Evolutionary conservation across 75 land plant species (phyloP), one percentile per base, ranked within the genome.

Genomic region (Picea glauca): DNA sequence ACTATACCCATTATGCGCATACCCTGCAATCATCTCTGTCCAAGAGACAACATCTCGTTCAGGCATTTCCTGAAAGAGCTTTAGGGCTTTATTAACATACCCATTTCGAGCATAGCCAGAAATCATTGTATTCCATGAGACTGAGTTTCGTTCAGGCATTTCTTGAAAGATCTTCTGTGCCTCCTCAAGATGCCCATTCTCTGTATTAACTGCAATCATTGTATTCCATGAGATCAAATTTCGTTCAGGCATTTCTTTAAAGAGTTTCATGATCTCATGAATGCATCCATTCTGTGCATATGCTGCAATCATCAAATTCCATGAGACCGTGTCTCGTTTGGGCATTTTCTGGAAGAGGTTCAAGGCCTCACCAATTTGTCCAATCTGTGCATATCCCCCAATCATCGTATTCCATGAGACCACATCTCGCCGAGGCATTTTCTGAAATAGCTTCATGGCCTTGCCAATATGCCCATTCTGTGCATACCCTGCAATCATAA

Each of bases 401-500:
- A 74, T 54, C 76, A 74, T 13, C 9, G 58, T 13, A 74, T 54
- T 74, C 94, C 94, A 93, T 0, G 94, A 88, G 40, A 90, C 81
- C 21, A 88, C 78, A 80, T 92, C 92, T 66, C 62, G 82, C 15
- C 5, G 72, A n/a, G 86, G 88, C 23, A 90, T 76, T 60, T 76
- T 84, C 73, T 85, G 87, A 83, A 92, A 92, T 73, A 90, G 75
- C 12, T 83, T 80, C 38, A 75, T 78, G 23, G 90, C 91, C 13
- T 17, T 35, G 21, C 81, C 84, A 38, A 81, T 33, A 11, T 23
- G 32, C 1, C 88, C 88, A 30, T 79, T 81, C 40, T 90, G 90
- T 26, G 84, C 43, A 77, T 88, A 92, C 66, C 87, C 91, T 76
- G 86, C 88, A 9, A 92, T 59, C 87, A 92, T 84, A 20, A 81